These are phyloP conservation scores for Penicillium sp. DNA, from an alignment of 2,329 filamentous ascomycete species.

Conservation along the genomic window DNA sequence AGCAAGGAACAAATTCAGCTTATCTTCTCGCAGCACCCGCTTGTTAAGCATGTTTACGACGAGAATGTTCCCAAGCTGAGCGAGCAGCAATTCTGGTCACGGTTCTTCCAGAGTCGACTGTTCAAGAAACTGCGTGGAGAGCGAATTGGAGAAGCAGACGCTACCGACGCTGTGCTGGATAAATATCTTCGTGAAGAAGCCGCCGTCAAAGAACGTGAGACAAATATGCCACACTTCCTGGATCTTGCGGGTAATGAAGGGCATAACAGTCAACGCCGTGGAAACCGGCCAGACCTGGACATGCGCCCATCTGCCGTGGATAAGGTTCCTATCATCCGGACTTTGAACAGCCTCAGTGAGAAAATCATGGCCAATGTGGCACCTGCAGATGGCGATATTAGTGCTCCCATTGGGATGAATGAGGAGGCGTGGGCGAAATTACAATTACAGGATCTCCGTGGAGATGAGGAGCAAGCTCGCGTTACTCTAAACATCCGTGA, in stretches of 20 bases:
- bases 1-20: conserved; percentile 89
- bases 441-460: conserved; percentile 75
- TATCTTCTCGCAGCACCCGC: conserved; percentile 88
- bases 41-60: conserved; percentile 88
- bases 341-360: conserved; percentile 85
- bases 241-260: conserved; percentile 93
- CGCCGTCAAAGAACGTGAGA: conserved; percentile 48
- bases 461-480: conserved; percentile 70
- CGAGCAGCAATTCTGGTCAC: conserved; percentile 84
- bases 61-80: conserved; percentile 82
- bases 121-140: conserved; percentile 92
- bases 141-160: conserved; percentile 74
- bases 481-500: conserved; percentile 87
- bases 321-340: conserved; percentile 85
- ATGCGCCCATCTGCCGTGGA: conserved; percentile 75
- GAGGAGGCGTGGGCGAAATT: conserved; percentile 74
- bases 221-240: conserved; percentile 82
- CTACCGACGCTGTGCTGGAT: conserved; percentile 77
- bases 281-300: conserved; percentile 84
- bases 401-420: conserved; percentile 66
- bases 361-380: conserved; percentile 89
- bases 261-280: conserved; percentile 82
- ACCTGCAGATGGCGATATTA: conserved; percentile 70
- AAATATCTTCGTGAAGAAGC: conserved; percentile 77
- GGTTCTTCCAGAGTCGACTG: conserved; percentile 88